A percentile compares a stretch with the other conserved stretches of the same genome.
phyloP scores from a whole-genome alignment of 177 flowering plant species.

The Vitis hybrid region DNA sequence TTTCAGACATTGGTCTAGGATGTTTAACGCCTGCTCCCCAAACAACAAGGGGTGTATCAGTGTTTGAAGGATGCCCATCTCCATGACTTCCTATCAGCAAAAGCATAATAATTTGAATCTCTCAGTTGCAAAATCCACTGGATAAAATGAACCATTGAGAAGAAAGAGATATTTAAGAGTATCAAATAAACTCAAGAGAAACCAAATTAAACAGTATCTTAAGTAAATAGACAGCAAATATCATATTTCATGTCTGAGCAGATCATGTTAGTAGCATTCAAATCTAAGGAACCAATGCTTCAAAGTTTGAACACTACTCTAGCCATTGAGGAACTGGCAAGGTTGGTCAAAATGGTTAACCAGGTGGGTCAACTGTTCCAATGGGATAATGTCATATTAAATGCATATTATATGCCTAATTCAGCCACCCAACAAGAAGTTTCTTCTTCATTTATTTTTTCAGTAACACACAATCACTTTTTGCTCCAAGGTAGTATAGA shows the following conservation, averaged over 20 bases:
- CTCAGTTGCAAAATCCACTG: not conserved
- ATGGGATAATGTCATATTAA: not conserved
- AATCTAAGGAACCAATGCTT: not conserved
- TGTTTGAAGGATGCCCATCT: conserved; percentile 93
- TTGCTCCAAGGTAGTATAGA: no score
- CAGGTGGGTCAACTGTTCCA: not conserved
- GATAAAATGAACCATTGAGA: not conserved
- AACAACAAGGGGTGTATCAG: conserved; percentile 95
- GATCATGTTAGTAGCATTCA: not conserved
- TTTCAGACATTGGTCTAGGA: conserved; percentile 46
- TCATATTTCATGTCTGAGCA: not conserved
- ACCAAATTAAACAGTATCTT: not conserved
- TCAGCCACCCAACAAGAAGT: no score
- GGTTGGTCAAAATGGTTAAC: not conserved
- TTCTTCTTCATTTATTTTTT: no score
- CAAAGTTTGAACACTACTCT: not conserved
- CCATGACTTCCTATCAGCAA: conserved; percentile 88
- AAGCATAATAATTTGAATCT: conserved; percentile 23
- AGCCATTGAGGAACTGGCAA: not conserved
- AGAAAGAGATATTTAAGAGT: not conserved
- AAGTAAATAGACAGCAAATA: not conserved
- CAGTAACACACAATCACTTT: no score
- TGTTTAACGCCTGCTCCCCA: conserved; percentile 90
- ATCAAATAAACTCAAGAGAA: conserved; percentile 3
- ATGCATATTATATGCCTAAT: not conserved